A percentile compares a stretch with the other conserved stretches of the same genome.
phyloP scores from a whole-genome alignment of 2,329 filamentous ascomycete genomes.

The Fusarium oligoseptatum region DNA sequence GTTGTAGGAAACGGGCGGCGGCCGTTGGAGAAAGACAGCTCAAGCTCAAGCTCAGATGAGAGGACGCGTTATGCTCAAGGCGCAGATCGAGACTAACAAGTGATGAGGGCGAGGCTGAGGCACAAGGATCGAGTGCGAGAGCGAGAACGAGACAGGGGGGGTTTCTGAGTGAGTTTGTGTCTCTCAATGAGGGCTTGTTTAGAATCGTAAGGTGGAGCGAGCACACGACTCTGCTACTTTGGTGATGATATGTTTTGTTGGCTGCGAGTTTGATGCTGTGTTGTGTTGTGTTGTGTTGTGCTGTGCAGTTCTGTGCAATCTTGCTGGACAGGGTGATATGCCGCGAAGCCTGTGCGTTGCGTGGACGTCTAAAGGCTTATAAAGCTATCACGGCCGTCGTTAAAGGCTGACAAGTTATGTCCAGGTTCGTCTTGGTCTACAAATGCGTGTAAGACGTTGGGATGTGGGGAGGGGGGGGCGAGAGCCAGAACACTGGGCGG shows the following conservation, averaged over 20 bases:
- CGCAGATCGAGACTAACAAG: conserved; percentile 21
- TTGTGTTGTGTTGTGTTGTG: background rate
- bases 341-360: background rate
- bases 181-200: background rate
- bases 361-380: conserved; percentile 18
- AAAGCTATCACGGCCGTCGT: background rate
- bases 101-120: conserved; percentile 28
- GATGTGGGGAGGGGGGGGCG: conserved; percentile 1
- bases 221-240: background rate
- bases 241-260: background rate
- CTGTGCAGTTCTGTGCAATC: background rate
- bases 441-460: conserved; percentile 29
- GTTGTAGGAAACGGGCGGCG: background rate
- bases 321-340: background rate
- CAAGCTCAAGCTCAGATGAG: background rate
- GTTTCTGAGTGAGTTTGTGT: background rate
- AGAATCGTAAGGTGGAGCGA: conserved; percentile 6
- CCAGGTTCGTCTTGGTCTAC: conserved; percentile 13
- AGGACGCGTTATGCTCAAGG: conserved; percentile 33
- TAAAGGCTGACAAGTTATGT: conserved; percentile 8
- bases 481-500: conserved; percentile 6
- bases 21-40: conserved; percentile 11
- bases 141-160: conserved; percentile 29
- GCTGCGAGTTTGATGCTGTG: background rate
- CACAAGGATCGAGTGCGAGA: conserved; percentile 24